Conservation (phyloP, 306 rosid genomes). For the Benincasa hispida region DNA sequence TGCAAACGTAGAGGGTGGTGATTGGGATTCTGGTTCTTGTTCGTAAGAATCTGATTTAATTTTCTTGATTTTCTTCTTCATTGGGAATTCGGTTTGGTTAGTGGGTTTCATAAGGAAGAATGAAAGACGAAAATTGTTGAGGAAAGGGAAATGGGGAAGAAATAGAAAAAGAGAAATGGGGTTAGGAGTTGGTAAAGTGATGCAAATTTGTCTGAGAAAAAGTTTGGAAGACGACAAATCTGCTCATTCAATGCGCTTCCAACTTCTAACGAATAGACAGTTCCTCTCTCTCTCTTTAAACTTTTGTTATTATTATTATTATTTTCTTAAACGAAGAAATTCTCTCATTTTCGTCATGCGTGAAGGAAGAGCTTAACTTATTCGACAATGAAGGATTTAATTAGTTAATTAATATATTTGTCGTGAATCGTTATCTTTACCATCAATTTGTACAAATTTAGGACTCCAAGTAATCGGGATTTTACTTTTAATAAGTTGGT, state of each 20-base stretch:
- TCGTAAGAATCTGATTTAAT: not conserved
- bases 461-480: no score
- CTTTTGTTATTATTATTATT: no score
- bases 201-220: conserved; percentile 14
- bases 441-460: not conserved
- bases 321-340: not conserved
- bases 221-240: conserved; percentile 66
- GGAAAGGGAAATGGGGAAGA: not conserved
- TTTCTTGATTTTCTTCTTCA: conserved; percentile 1
- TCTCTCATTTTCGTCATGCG: not conserved
- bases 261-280: conserved; percentile 27
- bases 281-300: not conserved
- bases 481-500: no score
- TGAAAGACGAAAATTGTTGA: not conserved
- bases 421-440: not conserved
- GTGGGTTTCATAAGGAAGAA: no score
- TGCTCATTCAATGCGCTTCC: conserved; percentile 56
- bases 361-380: not conserved
- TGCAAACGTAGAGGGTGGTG: conserved; percentile 8
- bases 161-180: not conserved
- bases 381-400: not conserved
- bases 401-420: not conserved
- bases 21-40: not conserved
- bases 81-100: not conserved
- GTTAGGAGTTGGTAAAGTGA: conserved; percentile 9